Evolutionary conservation across 768 basidiomycete species (phyloP).

Genomic region (Amylocystis lapponica): DNA sequence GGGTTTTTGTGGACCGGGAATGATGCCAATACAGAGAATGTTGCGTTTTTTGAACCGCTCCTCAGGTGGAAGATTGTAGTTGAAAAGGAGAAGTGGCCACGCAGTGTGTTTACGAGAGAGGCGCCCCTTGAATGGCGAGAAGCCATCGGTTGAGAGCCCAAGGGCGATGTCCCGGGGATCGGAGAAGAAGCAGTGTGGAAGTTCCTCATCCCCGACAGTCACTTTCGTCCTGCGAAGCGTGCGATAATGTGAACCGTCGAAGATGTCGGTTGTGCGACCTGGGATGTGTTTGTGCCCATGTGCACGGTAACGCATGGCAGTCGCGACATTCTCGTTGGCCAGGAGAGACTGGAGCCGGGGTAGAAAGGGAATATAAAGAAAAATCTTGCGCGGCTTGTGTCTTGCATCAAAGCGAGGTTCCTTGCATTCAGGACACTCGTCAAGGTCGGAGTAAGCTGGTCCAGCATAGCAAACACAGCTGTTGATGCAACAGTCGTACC

Average conservation of each 20-base stretch:
- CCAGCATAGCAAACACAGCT: slow-evolving; percentile 37
- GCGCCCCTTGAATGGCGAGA: slow-evolving; percentile 29
- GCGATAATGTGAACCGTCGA: slow-evolving; percentile 30
- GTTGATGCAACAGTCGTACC: slow-evolving; percentile 38
- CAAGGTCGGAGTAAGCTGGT: slow-evolving; percentile 16
- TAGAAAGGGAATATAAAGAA: slow-evolving; percentile 36
- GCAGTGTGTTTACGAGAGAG: slow-evolving; percentile 17
- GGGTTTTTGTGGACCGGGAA: too few species aligned
- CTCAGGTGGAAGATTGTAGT: slow-evolving; percentile 38
- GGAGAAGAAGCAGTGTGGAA: slow-evolving; percentile 30
- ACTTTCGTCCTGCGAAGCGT: slow-evolving; percentile 18
- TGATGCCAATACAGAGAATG: slow-evolving; percentile 16
- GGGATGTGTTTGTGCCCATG: slow-evolving; percentile 1
- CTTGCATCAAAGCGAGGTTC: slow-evolving; percentile 21
- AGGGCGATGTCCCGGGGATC: slow-evolving; percentile 36
- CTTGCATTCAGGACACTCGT: slow-evolving; percentile 32
- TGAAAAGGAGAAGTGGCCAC: slow-evolving; percentile 36
- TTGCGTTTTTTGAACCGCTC: slow-evolving; percentile 16
- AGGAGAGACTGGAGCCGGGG: slow-evolving; percentile 28
- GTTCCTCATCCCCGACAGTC: slow-evolving; percentile 19
- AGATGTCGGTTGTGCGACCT: slow-evolving; percentile 28
- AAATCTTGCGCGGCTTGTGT: slow-evolving; percentile 22
- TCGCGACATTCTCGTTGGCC: slow-evolving; percentile 12
- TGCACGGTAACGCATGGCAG: slow-evolving; percentile 25
- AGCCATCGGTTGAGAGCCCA: slow-evolving; percentile 36